Conservation (phyloP, 768 basidiomycete species). For the Saitozyma podzolica region DNA sequence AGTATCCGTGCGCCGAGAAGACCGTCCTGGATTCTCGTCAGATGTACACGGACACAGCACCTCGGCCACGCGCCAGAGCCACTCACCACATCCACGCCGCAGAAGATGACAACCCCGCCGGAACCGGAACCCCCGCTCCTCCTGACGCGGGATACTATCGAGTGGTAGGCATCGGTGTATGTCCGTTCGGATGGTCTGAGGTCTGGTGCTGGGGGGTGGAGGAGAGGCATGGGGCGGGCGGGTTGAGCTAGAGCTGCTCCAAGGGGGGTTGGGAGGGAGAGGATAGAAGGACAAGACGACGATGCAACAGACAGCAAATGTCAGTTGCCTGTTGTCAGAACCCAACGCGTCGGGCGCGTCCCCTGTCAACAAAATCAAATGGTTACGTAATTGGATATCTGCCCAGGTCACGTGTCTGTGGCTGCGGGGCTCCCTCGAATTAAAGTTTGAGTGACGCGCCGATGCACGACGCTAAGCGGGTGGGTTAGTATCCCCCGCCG, state of each 20-base stretch:
- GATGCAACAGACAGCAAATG: background rate
- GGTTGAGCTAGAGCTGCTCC: background rate
- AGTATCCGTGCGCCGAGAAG: constrained; percentile 89
- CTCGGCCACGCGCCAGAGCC: background rate
- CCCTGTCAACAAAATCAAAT: background rate
- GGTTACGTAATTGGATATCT: background rate
- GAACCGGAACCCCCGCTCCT: constrained; percentile 40
- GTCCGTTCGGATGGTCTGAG: constrained; percentile 41
- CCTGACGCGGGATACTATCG: constrained; percentile 46
- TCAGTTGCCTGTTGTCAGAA: background rate
- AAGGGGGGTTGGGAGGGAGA: background rate
- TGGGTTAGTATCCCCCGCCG: background rate
- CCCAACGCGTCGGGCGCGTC: background rate
- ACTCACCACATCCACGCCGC: constrained; percentile 47
- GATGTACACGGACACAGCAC: background rate
- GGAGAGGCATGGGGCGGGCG: constrained; percentile 40
- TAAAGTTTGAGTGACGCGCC: background rate
- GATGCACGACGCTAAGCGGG: background rate
- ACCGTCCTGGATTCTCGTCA: constrained; percentile 61
- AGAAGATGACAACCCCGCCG: constrained; percentile 49
- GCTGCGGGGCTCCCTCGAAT: too few species aligned
- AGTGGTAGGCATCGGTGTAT: constrained; percentile 49
- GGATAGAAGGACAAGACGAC: background rate
- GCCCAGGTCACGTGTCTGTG: background rate
- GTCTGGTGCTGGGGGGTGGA: constrained; percentile 47